These are phyloP conservation scores for Septoria petroselini DNA, from an alignment of 2,329 filamentous ascomycete genomes.

Conservation along the genomic window DNA sequence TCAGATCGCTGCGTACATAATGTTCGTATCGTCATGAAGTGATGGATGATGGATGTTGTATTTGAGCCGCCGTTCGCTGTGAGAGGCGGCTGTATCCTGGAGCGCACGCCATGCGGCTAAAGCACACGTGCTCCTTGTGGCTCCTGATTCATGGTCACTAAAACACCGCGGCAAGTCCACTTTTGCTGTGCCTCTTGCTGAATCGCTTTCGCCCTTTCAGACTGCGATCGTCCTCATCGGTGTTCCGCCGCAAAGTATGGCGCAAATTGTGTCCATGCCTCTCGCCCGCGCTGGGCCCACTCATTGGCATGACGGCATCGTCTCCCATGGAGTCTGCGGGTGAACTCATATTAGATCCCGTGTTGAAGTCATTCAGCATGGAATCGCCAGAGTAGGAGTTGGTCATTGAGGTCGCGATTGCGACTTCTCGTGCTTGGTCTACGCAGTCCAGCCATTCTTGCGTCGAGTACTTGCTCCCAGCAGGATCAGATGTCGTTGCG, in stretches of 20 bases:
- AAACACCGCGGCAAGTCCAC: constrained; percentile 86
- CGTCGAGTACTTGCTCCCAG: constrained; percentile 64
- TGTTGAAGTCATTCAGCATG: constrained; percentile 43
- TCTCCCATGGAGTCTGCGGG: constrained; percentile 70
- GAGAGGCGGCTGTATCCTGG: background rate
- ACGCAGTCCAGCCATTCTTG: constrained; percentile 92
- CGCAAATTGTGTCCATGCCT: constrained; percentile 28
- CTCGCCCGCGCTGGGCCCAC: constrained; percentile 28
- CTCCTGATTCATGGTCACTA: constrained; percentile 39
- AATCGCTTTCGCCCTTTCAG: constrained; percentile 60
- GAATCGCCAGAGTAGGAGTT: constrained; percentile 61
- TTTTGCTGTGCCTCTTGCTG: constrained; percentile 90
- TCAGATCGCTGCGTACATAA: constrained; percentile 13
- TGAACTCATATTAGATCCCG: constrained; percentile 61
- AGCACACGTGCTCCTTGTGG: constrained; percentile 10
- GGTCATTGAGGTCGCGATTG: constrained; percentile 61
- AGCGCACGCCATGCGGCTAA: constrained; percentile 1
- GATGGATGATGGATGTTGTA: constrained; percentile 4
- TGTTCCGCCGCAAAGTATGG: constrained; percentile 41
- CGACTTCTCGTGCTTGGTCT: constrained; percentile 81
- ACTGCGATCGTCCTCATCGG: constrained; percentile 37
- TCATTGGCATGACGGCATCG: constrained; percentile 38
- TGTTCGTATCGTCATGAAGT: constrained; percentile 14
- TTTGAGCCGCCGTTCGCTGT: background rate
- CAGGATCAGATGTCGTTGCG: constrained; percentile 60